Base-by-base conservation (phyloP, 768 basidiomycete species). In the Cystofilobasidium capitatum region DNA sequence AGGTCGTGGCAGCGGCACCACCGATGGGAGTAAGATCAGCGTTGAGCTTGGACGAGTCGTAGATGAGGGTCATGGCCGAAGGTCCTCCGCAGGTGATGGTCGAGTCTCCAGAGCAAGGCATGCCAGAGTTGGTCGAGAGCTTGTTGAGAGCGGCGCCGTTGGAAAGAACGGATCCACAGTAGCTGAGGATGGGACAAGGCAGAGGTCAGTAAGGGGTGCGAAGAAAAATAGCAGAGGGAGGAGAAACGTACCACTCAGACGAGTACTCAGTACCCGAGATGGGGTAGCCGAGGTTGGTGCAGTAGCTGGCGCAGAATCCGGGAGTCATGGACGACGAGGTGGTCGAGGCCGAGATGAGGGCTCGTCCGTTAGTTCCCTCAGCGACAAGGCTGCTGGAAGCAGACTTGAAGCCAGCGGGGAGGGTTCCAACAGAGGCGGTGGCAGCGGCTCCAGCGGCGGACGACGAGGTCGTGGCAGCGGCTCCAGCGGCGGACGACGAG, bases 261-360 rank as follows among this genome's bases (percentile, higher is more conserved):
- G 36, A 40, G 65, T 74, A 76, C 62, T 74, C 74, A 26, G 72
- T 31, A 51, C 72, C 74, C 35, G 71, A 70, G 44, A 69, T 47
- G 1, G 49, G 62, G 33, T 69, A 74, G 13, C 73, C 72, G 0
- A 39, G 49, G 29, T 60, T 36, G 12, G 68, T 36, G 59, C 74
- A 75, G 71, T 65, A 73, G 9, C 65, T 8, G 26, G 70, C 58
- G 55, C 74, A 75, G 26, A 35, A 33, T n/a, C 51, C 62, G 37
- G 69, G 47, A 24, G 74, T 75, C 73, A 73, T 75, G 55, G 47
- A 55, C 16, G 58, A 16, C 16, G 61, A 60, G 26, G 65, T 31
- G 45, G 62, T 70, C 14, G 70, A 71, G 12, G 72, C 72, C 1
- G 70, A 55, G 29, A 69, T 63, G 9, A 75, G 64, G 39, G 72